Percentiles rank a stretch among this genome's conserved stretches.
These are phyloP conservation scores for Harringtonia aguacate DNA, from an alignment of 2,329 filamentous ascomycete genomes.

Conservation along the genomic window DNA sequence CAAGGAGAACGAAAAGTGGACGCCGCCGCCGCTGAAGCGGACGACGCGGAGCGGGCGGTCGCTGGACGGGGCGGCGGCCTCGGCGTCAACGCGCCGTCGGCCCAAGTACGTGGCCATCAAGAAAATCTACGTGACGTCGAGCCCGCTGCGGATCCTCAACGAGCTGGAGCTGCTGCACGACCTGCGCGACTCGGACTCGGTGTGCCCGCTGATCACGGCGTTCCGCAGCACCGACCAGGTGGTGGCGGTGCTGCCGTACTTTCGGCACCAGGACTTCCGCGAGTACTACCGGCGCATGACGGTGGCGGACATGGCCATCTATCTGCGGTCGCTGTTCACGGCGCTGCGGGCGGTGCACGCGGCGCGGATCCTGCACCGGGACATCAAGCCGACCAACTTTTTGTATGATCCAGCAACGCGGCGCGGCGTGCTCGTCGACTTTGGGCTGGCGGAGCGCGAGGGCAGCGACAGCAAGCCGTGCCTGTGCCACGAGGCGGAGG, in stretches of 20 bases:
- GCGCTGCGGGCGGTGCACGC: conserved; percentile 76
- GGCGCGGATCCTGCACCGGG: conserved; percentile 78
- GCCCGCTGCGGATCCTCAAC: conserved; percentile 85
- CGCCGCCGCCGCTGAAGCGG: conserved; percentile 54
- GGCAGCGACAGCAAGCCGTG: conserved; percentile 71
- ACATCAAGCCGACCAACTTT: conserved; percentile 98
- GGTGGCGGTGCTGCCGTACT: conserved; percentile 88
- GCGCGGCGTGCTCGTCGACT: conserved; percentile 92
- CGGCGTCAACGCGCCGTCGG: conserved; percentile 25
- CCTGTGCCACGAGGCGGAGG: conserved; percentile 59
- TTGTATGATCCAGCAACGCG: conserved; percentile 74
- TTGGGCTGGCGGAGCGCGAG: conserved; percentile 85
- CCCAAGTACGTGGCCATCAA: conserved; percentile 90
- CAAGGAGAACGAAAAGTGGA: conserved; percentile 54
- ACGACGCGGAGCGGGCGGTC: conserved; percentile 21
- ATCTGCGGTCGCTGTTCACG: conserved; percentile 79
- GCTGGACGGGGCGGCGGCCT: not conserved
- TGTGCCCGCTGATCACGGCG: conserved; percentile 95
- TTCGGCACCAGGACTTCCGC: conserved; percentile 88
- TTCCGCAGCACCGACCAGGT: conserved; percentile 93
- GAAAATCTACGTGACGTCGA: conserved; percentile 98
- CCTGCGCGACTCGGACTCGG: conserved; percentile 68
- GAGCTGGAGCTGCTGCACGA: conserved; percentile 90
- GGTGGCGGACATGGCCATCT: conserved; percentile 75
- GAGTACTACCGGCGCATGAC: conserved; percentile 89